Percentiles rank a stretch among this genome's conserved stretches.
Evolutionary conservation across 805 yeast genomes (phyloP).

Genomic region (Hanseniaspora meyeri): DNA sequence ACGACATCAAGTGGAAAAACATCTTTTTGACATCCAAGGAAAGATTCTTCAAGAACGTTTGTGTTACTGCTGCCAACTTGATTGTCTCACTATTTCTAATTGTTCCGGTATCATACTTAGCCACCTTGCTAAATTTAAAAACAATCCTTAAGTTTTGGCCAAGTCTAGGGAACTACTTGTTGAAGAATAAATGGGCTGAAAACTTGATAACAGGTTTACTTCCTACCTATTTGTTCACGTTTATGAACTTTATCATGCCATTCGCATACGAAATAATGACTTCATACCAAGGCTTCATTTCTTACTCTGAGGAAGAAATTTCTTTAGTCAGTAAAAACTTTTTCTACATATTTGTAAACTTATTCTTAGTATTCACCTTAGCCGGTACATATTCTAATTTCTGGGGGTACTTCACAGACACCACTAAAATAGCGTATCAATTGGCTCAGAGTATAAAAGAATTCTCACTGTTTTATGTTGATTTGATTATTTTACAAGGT

Average conservation of each 20-base stretch:
- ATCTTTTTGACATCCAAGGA: constrained; percentile 68
- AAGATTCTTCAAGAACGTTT: constrained; percentile 43
- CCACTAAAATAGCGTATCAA: constrained; percentile 76
- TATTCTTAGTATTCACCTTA: constrained; percentile 85
- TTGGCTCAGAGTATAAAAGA: constrained; percentile 71
- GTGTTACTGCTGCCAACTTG: constrained; percentile 32
- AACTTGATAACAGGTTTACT: constrained; percentile 74
- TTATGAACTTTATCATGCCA: constrained; percentile 73
- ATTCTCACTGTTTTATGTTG: constrained; percentile 79
- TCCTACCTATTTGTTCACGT: constrained; percentile 83
- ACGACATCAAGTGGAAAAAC: constrained; percentile 87
- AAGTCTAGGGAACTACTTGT: constrained; percentile 53
- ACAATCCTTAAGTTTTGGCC: constrained; percentile 79
- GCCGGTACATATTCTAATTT: constrained; percentile 82
- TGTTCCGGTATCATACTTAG: constrained; percentile 73
- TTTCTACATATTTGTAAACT: constrained; percentile 84
- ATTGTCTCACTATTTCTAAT: constrained; percentile 57
- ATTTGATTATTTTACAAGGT: constrained; percentile 68
- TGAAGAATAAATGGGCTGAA: constrained; percentile 56
- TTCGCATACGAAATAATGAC: constrained; percentile 77
- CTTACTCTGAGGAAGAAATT: constrained; percentile 84
- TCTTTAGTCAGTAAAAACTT: constrained; percentile 86
- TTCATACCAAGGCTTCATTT: constrained; percentile 72
- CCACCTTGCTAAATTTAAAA: constrained; percentile 67
- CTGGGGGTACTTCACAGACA: constrained; percentile 73